Base-by-base conservation (phyloP, 495 filamentous ascomycete genomes). In the Apiosordaria backusii region DNA sequence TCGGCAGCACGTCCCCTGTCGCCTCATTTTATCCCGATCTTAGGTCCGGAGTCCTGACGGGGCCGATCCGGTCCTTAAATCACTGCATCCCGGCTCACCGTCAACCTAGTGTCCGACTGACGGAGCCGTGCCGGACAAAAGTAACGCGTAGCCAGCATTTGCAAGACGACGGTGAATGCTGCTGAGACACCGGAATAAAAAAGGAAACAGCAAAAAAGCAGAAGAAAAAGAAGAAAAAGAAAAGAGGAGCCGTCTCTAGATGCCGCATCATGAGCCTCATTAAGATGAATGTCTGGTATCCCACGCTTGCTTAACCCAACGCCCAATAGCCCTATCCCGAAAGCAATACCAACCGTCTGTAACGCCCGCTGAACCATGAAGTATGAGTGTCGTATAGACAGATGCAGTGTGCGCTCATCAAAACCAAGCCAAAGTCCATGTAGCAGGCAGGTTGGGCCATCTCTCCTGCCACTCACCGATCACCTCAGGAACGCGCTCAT, bases 341-440 rank as follows among this genome's bases (percentile, higher is more conserved):
- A 58, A 59, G 24, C 22, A 55, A 59, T 21, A 19, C 52, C 52
- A 55, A 24, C 57, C 21, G 15, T 22, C n/a, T n/a, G 6, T 18
- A 59, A 59, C 21, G 16, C 57, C 60, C 27, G 21, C 60, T 25
- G 24, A 64, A 59, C 53, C 54, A 26, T 40, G 15, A 59, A 18
- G 7, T 24, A 59, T 25, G 21, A 59, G 25, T 25, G 55, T 61
- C 21, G 0, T 35, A 55, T 23, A 61, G 59, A 61, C 21, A 24
- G 9, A 27, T 18, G 50, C 4, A 54, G 16, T 54, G 50, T 15
- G 21, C 24, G 54, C 53, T 64, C 59, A 58, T 84, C 69, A 99
- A 80, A 98, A 92, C 93, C 95, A 99, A 27, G 91, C 92, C 74
- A 98, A 76, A 45, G 92, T 97, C 96, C 96, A 99, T 69, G 94